These are phyloP conservation scores for Rosa multiflora DNA, from an alignment of 306 rosid genomes.

Conservation along the genomic window DNA sequence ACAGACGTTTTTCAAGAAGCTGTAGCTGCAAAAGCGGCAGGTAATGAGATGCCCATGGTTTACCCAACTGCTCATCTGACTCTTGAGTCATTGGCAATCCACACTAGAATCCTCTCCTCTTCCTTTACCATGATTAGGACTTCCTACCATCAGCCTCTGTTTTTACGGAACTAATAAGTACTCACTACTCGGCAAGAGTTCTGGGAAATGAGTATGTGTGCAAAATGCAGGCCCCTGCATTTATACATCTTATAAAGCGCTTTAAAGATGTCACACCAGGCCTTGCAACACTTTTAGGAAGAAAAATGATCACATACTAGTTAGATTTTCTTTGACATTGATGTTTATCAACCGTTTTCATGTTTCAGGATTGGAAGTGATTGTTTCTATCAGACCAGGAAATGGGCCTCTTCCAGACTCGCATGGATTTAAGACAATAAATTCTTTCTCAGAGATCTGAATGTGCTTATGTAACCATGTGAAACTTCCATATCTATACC, in stretches of 20 bases:
- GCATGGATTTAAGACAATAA: slow-evolving; percentile 77
- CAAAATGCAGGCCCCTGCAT: not conserved
- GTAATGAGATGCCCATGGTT: slow-evolving; percentile 34
- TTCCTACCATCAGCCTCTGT: not conserved
- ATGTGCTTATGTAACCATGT: slow-evolving; percentile 23
- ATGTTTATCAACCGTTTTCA: slow-evolving; percentile 2
- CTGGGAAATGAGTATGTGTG: not conserved
- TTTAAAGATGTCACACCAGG: not conserved
- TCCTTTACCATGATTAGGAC: not conserved
- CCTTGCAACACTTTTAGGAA: not conserved
- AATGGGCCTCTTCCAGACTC: slow-evolving; percentile 83
- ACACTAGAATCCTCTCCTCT: not conserved
- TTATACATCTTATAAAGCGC: not conserved
- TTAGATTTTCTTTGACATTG: not conserved
- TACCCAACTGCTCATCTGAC: not conserved
- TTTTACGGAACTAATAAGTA: not conserved
- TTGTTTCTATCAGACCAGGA: slow-evolving; percentile 82
- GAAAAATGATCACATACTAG: not conserved
- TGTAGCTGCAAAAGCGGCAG: slow-evolving; percentile 92
- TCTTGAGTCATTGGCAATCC: not conserved
- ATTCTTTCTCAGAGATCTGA: slow-evolving; percentile 66
- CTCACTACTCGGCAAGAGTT: not conserved
- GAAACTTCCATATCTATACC: slow-evolving; percentile 9
- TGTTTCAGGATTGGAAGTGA: slow-evolving; percentile 75
- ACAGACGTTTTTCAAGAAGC: slow-evolving; percentile 92